Base-by-base conservation (phyloP, 768 basidiomycete species). In the Tylopilus sp. region DNA sequence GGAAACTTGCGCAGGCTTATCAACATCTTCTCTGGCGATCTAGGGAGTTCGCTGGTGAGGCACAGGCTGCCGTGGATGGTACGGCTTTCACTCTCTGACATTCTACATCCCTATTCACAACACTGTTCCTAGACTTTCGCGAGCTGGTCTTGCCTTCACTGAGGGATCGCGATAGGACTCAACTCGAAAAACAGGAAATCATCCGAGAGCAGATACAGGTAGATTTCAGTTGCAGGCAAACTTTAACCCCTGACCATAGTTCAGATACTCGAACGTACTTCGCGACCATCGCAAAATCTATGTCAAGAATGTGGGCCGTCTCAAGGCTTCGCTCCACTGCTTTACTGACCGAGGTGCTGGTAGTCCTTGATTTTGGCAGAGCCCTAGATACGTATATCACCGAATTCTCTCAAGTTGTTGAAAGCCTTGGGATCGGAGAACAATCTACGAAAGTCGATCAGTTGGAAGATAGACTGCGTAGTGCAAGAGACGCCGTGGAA, bases 31-130 rank as follows among this genome's bases (percentile, higher is more conserved):
- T 62, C 7, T 62, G 60, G 53, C 53, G 45, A 12, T 61, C 60
- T 20, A 59, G 60, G 36, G 51, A 52, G 10, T 58, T 59, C 38
- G 60, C 60, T 40, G 60, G 53, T 7, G 47, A 61, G 36, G 57
- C 60, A 8, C 60, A 59, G 33, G 41, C 35, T 12, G 17, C 30
- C 11, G 60, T 61, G 5, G 60, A 61, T 6, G 60, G 60, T 61
- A 15, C 6, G 49, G 21, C 11, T 28, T 8, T 2, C 25, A 15
- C 2, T 3, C 23, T 0, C 2, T 38, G 1, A 21, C n/a, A 21
- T n/a, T 1, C 18, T n/a, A 18, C n/a, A 0, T 8, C 17, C 21
- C 15, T 6, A 17, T 18, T 59, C 8, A 51, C 8, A 5, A 1
- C 4, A 15, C 2, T 9, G 1, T 39, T 23, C 9, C 4, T 40